Evolutionary conservation across 2,329 filamentous ascomycete genomes (phyloP), one percentile per base, ranked within the genome.

Genomic region (Aureobasidium mangrovei): DNA sequence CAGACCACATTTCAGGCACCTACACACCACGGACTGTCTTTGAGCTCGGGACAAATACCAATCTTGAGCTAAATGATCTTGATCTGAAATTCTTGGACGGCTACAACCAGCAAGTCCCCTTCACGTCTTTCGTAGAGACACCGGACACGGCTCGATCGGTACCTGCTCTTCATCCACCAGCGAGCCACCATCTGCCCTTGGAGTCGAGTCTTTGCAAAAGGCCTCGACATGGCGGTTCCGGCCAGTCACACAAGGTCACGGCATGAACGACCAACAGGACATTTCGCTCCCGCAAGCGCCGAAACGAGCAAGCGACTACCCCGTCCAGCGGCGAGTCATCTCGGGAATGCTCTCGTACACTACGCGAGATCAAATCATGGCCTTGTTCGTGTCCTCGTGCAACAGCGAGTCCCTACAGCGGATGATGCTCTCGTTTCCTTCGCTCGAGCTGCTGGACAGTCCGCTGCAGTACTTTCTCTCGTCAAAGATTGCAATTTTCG

Each of bases 391-490:
- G 35, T 74, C 76, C 47, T 81, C 77, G 3, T 83, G 78, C 60
- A 77, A 76, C 44, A 69, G 69, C 0, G 61, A 77, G 67, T 69
- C 76, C 67, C 67, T 76, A 64, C 56, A 76, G 72, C 47, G 65
- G 45, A 78, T 81, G 24, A 79, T 77, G 18, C 77, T 74, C 1
- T 82, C 82, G 0, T 86, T 86, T 58, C 81, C 82, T 0, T 81
- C 80, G 1, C 74, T 80, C 18, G 77, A 80, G 26, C 65, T 81
- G 10, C 70, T 85, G 57, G 82, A 85, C 60, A 80, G 76, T 7
- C 70, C 85, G 54, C 72, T 83, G 9, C 79, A 84, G 56, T 77
- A 79, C 57, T 85, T 80, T 57, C 68, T 84, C 24, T 77, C 78
- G 0, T 55, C 40, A 6, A 49, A 49, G 7, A 42, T 32, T 10